Base-by-base conservation (phyloP, 768 basidiomycete genomes). In the Mycena chlorophos region DNA sequence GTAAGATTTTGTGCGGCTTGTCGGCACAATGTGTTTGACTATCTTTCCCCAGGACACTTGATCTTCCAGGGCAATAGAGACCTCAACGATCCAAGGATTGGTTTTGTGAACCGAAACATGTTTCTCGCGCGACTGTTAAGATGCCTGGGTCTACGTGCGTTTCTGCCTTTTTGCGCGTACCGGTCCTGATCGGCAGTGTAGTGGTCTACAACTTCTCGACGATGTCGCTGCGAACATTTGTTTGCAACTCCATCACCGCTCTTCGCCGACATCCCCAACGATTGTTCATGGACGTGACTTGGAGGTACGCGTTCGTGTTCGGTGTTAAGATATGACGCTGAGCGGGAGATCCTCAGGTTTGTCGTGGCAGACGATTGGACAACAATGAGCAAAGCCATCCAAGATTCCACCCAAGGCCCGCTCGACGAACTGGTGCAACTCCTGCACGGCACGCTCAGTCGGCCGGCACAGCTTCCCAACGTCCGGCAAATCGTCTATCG, bases 121-220 rank as follows among this genome's bases (percentile, higher is more conserved):
- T 83, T 80, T 56, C 73, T 75, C 6, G 69, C 75, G n/a, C 73
- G 82, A 42, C 67, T 83, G 82, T 83, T 58, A 13, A 26, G 48
- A 19, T 29, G 48, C 31, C 28, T 49, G 5, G 8, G 48, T 14
- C 22, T 49, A 17, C 48, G 48, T 49, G 12, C 13, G 48, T 49
- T 5, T 37, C 22, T 14, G 20, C 6, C 20, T 27, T 6, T 14
- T 23, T 20, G 22, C 27, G 20, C 8, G 27, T 8, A 17, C 22
- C 12, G 14, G 27, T 23, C 46, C 14, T 23, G 14, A 25, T 6
- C 14, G 23, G 16, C 14, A 30, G 10, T 16, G 23, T 16, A 49
- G 48, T 49, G 29, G 48, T 19, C 5, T 49, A 49, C 20, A 49
- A 49, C 30, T 49, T 49, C 48, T 5, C 27, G 4, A 49, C 14